Percentiles rank a stretch among this genome's conserved stretches.
Evolutionary conservation across 2,329 filamentous ascomycete genomes (phyloP).

Genomic region (Diaporthe amygdali): DNA sequence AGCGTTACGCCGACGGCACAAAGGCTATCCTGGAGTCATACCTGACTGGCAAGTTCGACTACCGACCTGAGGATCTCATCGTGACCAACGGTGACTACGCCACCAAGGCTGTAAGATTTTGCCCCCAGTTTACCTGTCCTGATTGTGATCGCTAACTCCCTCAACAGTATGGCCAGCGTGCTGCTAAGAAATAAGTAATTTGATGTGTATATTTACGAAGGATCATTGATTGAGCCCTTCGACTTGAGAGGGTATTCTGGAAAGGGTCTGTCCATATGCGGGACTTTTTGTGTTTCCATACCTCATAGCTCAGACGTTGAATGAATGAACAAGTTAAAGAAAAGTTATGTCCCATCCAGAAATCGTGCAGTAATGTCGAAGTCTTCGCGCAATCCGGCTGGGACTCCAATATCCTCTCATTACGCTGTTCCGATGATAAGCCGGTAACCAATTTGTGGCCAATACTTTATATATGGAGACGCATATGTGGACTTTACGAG

Average conservation of each 20-base stretch:
- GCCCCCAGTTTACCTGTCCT: no score
- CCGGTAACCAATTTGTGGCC: no score
- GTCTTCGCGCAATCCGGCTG: no score
- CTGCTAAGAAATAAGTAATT: constrained; percentile 44
- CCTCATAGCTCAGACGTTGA: not conserved
- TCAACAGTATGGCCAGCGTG: constrained; percentile 64
- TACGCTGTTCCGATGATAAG: no score
- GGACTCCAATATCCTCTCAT: no score
- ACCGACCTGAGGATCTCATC: constrained; percentile 89
- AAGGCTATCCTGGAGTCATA: constrained; percentile 93
- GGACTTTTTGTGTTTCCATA: not conserved
- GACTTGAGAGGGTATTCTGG: not conserved
- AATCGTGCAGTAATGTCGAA: no score
- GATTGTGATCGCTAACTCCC: not conserved
- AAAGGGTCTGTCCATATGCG: not conserved
- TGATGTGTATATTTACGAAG: not conserved
- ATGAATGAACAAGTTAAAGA: not conserved
- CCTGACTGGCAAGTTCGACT: constrained; percentile 86
- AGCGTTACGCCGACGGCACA: constrained; percentile 84
- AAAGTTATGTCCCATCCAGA: no score
- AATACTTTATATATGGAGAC: no score
- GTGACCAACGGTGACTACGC: constrained; percentile 90
- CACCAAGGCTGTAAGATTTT: constrained; percentile 68
- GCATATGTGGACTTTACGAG: no score
- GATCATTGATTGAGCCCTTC: not conserved